Percentiles rank a stretch among this genome's conserved stretches.
These are phyloP conservation scores for Neurospora intermedia DNA, from an alignment of 495 filamentous ascomycete genomes.

Conservation along the genomic window DNA sequence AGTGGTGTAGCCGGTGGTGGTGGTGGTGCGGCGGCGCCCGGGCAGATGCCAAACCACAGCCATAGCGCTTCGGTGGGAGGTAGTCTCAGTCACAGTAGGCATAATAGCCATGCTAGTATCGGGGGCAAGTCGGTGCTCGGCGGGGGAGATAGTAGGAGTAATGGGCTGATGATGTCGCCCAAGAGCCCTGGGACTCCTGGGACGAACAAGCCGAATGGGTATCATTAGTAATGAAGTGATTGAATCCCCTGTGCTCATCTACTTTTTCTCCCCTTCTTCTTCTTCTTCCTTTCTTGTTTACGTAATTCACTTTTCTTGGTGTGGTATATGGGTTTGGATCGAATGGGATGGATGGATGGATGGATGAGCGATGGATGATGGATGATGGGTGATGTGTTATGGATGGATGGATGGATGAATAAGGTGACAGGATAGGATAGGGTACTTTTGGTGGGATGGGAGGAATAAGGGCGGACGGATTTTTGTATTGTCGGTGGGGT, in stretches of 20 bases:
- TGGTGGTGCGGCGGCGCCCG: neutral
- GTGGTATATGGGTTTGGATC: neutral
- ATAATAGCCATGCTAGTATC: neutral
- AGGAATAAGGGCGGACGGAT: neutral
- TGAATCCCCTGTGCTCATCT: neutral
- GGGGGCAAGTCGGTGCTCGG: neutral
- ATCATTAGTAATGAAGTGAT: conserved; percentile 4
- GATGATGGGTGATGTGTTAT: neutral
- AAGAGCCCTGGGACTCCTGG: conserved; percentile 7
- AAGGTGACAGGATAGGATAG: neutral
- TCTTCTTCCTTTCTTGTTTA: neutral
- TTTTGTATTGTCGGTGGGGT: neutral
- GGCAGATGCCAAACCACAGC: neutral
- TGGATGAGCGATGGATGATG: neutral
- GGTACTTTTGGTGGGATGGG: neutral
- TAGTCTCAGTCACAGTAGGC: neutral
- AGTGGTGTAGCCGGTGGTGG: neutral
- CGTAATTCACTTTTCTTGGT: neutral
- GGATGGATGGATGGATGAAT: neutral
- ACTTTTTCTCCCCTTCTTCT: neutral
- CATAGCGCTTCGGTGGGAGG: neutral
- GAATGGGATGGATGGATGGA: neutral
- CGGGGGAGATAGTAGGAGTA: conserved; percentile 18
- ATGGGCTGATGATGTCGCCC: conserved; percentile 21
- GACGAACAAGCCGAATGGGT: conserved; percentile 1